phyloP scores from a whole-genome alignment of 805 yeast genomes.

The Blastobotrys americana region DNA sequence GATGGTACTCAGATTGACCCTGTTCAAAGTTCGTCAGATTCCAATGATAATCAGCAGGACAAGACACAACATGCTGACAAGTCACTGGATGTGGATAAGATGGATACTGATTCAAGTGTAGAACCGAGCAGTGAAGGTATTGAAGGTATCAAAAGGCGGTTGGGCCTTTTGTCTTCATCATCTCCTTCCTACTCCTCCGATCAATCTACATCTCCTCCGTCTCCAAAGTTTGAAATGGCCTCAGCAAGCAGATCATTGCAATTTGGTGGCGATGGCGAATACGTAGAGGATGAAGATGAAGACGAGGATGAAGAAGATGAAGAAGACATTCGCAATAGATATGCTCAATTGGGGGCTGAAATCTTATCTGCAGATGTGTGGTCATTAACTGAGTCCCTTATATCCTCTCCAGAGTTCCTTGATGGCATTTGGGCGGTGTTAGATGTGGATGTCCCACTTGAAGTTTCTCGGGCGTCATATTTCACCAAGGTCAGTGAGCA shows the following conservation, averaged over 20 bases:
- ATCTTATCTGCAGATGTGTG: slow-evolving; percentile 87
- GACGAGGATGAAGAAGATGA: slow-evolving; percentile 28
- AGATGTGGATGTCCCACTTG: slow-evolving; percentile 57
- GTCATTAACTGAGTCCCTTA: slow-evolving; percentile 84
- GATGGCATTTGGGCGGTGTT: slow-evolving; percentile 73
- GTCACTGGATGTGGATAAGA: neutral
- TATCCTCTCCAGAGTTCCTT: slow-evolving; percentile 62
- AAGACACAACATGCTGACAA: neutral
- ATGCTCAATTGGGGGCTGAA: slow-evolving; percentile 73
- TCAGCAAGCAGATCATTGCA: neutral
- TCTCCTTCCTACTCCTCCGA: neutral
- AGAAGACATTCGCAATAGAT: slow-evolving; percentile 28
- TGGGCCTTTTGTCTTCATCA: neutral
- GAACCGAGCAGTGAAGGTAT: no score
- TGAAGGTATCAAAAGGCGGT: no score
- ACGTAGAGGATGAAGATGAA: slow-evolving; percentile 17
- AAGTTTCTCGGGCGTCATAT: slow-evolving; percentile 73
- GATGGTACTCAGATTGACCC: neutral
- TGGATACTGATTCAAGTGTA: neutral
- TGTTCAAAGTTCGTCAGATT: no score
- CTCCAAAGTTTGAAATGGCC: no score
- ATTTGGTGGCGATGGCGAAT: slow-evolving; percentile 16
- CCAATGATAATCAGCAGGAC: no score
- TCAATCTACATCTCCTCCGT: neutral
- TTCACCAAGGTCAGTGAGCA: slow-evolving; percentile 91